Base-by-base conservation (phyloP, 176 grass and related monocot species). In the Alloteropsis semialata region DNA sequence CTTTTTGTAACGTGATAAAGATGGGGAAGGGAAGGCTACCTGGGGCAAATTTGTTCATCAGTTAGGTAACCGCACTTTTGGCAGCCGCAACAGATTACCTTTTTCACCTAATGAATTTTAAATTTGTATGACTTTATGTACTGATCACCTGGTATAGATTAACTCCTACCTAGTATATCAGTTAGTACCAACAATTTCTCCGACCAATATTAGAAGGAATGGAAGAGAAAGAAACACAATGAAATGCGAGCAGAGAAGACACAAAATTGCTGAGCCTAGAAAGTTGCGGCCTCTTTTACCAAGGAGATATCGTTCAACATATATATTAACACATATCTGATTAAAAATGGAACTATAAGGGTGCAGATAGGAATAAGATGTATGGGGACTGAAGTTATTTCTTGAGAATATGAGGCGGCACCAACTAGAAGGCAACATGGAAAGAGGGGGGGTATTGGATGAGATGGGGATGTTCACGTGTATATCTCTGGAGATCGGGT, bases 401-500 rank as follows among this genome's bases (percentile, higher is more conserved):
- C n/a, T n/a, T n/a, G n/a, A 25, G n/a, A 29, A 60, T 29, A 29
- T 3, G 24, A 12, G 22, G n/a, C 22, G 24, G 8, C 57, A 22
- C 5, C 21, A 49, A 42, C 9, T 42, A 45, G 19, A 16, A 17
- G 19, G 49, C 0, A 19, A 53, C 18, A 53, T 21, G 0, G 25
- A 30, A 24, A n/a, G n/a, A n/a, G 34, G 34, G 34, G 5, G 5
- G 34, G 34, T 2, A 36, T 36, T 36, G 34, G 34, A 5, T 36
- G 34, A 36, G 48, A 68, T 22, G 25, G 10, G 8, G 8, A 53
- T 13, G 30, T 17, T 8, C 38, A 96, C 91, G 62, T 99, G 93
- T 75, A 99, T 99, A 85, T 99, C 93, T 56, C 96, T 81, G 46
- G 93, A 93, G 33, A 93, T 88, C 37, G 92, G 96, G 65, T 98